Conservation (phyloP, 164 flowering plant genomes). For the Vitis amurensis region DNA sequence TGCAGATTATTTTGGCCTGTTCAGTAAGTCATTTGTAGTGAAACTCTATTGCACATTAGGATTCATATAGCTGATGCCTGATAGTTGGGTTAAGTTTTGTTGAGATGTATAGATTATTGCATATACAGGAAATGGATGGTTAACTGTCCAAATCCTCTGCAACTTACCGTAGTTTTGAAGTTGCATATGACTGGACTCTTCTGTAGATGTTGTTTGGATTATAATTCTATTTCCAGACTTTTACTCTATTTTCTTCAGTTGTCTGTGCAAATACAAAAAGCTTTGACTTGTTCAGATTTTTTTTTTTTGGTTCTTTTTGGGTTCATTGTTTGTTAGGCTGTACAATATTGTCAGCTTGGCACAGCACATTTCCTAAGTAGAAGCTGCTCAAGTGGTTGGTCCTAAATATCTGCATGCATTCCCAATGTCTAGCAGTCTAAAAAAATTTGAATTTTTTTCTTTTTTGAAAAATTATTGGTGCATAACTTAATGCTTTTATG, state of each 20-base stretch:
- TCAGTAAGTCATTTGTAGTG: conserved; percentile 56
- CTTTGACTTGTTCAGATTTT: no score
- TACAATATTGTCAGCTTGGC: neutral
- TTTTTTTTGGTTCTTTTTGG: no score
- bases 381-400: neutral
- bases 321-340: no score
- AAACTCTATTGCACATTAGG: neutral
- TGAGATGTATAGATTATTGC: neutral
- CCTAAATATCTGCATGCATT: neutral
- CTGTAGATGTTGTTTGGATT: no score
- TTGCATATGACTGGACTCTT: no score
- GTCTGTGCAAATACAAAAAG: neutral
- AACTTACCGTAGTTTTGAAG: neutral
- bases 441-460: neutral
- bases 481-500: neutral
- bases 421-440: neutral
- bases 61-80: neutral
- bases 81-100: neutral
- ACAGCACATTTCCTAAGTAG: neutral
- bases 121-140: neutral
- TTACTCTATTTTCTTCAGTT: no score
- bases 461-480: neutral
- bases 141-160: neutral
- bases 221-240: no score
- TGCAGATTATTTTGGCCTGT: conserved; percentile 94